Base-by-base conservation (phyloP, 148 eudicot genomes). In the Pouteria glomerata region DNA sequence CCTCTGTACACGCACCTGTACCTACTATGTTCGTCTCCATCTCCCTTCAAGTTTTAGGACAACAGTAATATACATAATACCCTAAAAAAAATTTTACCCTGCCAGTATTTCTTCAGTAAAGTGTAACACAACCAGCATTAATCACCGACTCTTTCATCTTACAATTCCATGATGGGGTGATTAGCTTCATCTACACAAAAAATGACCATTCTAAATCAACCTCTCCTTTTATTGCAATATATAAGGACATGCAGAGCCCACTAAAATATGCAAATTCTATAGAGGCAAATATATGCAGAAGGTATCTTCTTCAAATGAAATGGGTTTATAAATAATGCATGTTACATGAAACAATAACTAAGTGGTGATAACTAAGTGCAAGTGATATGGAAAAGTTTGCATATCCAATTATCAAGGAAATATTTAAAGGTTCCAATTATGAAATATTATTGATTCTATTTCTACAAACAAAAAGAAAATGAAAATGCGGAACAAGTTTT, bases 1-100 rank as follows among this genome's bases (percentile, higher is more conserved):
- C 78, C 74, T 74, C 88, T 92, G 88, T 92, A 89, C 96, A 92
- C 79, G 74, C 84, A 83, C 88, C 87, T 87, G 85, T 79, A 71
- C n/a, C n/a, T n/a, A n/a, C n/a, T n/a, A n/a, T n/a, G n/a, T n/a
- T n/a, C n/a, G n/a, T 73, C 75, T 75, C 70, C 34, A 53, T 75
- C 86, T 86, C 81, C 82, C 85, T 74, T 63, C 64, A 69, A 64
- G 64, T 71, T 82, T 82, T 89, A 83, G 67, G 79, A 73, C 75
- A 62, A 69, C 71, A 79, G 66, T 82, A 83, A 78, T 88, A 56
- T 89, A 88, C 91, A 89, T 30, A 72, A 83, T 81, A 64, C 81
- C 66, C 13, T 45, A 66, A 75, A 77, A 76, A 75, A 77, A 78
- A 70, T 77, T 64, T 53, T 56, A 69, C 74, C 82, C 82, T 47